Percentiles rank a stretch among this genome's conserved stretches.
phyloP scores from a whole-genome alignment of 306 rosid species.

The Glycine tomentella region DNA sequence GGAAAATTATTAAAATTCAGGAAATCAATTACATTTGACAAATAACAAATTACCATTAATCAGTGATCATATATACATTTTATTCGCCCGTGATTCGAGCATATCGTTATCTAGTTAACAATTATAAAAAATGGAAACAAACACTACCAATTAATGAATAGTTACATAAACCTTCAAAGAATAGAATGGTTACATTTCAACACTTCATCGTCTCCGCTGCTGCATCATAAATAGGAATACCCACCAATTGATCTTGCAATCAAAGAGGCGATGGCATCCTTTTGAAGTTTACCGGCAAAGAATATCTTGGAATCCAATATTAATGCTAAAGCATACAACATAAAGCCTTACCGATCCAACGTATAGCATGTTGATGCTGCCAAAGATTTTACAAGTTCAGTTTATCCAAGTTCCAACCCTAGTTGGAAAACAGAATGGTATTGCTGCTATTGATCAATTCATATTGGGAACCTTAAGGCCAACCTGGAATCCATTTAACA shows the following conservation, averaged over 20 bases:
- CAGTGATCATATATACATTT: not conserved
- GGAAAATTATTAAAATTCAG: no score
- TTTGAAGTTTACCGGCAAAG: slow-evolving; percentile 5
- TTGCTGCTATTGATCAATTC: slow-evolving; percentile 59
- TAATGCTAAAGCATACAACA: slow-evolving; percentile 17
- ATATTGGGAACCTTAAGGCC: slow-evolving; percentile 62
- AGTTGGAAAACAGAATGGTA: slow-evolving; percentile 69
- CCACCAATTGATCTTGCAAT: slow-evolving; percentile 25
- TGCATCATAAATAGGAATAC: not conserved
- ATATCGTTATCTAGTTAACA: not conserved
- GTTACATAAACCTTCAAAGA: no score
- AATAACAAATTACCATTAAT: not conserved
- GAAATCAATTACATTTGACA: not conserved
- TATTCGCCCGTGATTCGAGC: no score
- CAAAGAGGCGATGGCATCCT: slow-evolving; percentile 12
- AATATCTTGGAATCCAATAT: slow-evolving; percentile 33
- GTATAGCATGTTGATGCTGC: slow-evolving; percentile 66
- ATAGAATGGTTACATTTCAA: slow-evolving; percentile 2
- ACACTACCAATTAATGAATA: not conserved
- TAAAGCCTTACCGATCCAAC: slow-evolving; percentile 66
- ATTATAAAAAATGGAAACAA: not conserved
- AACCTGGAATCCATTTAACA: slow-evolving; percentile 51
- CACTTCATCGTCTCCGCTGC: slow-evolving; percentile 1
- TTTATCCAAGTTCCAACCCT: slow-evolving; percentile 77
- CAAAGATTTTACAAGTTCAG: slow-evolving; percentile 65